These are phyloP conservation scores for Vigna trinervia DNA, from an alignment of 306 rosid genomes.

Conservation along the genomic window DNA sequence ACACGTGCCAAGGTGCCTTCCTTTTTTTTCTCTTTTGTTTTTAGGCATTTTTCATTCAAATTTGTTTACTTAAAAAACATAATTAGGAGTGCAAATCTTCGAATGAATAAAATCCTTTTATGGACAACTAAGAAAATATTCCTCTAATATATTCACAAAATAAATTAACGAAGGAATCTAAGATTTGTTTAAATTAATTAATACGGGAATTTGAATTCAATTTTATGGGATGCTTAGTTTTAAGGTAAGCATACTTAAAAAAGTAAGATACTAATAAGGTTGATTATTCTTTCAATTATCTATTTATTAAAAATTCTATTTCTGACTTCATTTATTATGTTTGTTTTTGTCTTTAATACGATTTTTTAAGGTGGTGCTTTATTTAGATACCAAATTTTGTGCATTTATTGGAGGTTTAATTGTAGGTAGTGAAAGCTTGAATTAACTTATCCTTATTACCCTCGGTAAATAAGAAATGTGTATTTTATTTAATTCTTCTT, in stretches of 20 bases:
- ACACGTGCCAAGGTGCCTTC: constrained; percentile 30
- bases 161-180: constrained; percentile 25
- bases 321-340: not conserved
- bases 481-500: too few relatives aligned
- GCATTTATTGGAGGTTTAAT: not conserved
- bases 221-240: constrained; percentile 10
- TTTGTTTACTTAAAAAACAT: constrained; percentile 29
- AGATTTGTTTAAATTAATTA: constrained; percentile 9
- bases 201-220: constrained; percentile 26
- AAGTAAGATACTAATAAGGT: constrained; percentile 4
- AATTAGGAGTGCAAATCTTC: constrained; percentile 10
- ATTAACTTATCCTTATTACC: too few relatives aligned
- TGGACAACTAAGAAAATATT: constrained; percentile 29
- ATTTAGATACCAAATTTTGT: not conserved
- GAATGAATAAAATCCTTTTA: constrained; percentile 29
- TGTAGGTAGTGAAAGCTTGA: too few relatives aligned
- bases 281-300: not conserved
- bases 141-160: constrained; percentile 34
- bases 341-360: not conserved
- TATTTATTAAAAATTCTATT: not conserved
- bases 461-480: too few relatives aligned
- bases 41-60: constrained; percentile 31
- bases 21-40: not conserved
- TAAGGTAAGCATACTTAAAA: constrained; percentile 20
- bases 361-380: not conserved